Evolutionary conservation across 106 monocot species (phyloP), one percentile per base, ranked within the genome.

Genomic region (Allium sativum): DNA sequence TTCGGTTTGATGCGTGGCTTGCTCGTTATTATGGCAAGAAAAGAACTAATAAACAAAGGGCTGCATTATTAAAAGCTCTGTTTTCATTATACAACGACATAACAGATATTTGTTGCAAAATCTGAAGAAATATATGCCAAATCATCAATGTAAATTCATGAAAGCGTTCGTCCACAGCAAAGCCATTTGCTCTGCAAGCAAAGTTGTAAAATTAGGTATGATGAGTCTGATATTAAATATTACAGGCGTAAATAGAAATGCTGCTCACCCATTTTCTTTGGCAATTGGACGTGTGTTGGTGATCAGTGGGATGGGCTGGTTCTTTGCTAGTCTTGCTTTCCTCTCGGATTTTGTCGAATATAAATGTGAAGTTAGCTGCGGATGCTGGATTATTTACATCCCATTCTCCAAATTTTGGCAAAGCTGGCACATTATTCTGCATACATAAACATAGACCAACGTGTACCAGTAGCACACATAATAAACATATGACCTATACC

Each of bases 331-430:
- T 66, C 62, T 91, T 91, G 72, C 71, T 91, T 47, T 91, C 91
- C 46, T 86, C 91, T 50, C 86, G 74, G 45, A 83, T 83, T 74
- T 86, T 91, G 77, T 86, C 80, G 65, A 91, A 91, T 56, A 91
- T 91, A 21, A 91, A 80, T 7, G 86, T 86, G 72, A 91, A 91
- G 9, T 86, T 83, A 60, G 86, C 91, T 21, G 91, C 86, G 13
- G 91, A 83, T 13, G 86, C 86, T 11, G 91, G 86, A 57, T 91
- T 91, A 63, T 91, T 91, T 68, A 86, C 91, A 70, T 86, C 91
- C 91, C 86, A 86, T 52, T 91, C 88, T 0, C 88, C 88, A 70
- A 89, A 89, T 67, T 88, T 89, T 21, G 88, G 88, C 60, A 89
- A 64, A 21, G 88, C 78, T 13, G 66, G 65, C 16, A 78, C 81